Evolutionary conservation across 257 asterid genomes (phyloP), one percentile per base, ranked within the genome.

Genomic region (Leonotis leonurus): DNA sequence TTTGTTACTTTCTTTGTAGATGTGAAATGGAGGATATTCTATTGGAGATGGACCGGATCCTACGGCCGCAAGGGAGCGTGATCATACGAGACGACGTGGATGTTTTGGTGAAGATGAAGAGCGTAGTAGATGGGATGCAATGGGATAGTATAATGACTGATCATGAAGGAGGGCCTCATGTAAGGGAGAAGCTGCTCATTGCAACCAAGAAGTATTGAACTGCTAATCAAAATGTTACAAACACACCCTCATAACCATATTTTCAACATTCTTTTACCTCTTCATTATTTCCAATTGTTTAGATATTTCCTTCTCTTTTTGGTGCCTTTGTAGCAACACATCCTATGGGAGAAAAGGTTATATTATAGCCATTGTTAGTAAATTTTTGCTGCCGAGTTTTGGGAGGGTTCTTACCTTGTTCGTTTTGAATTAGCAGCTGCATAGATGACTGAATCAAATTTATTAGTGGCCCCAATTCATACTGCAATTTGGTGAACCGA

Each of bases 121-220:
- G 76, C 75, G 65, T 88, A 12, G 73, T 74, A 1, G 95, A 85
- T 25, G 86, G 87, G 37, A 81, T 88, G 17, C 81, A 86, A 70
- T 91, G 98, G 98, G 81, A 84, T 11, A 79, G 84, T 73, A 83
- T 75, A 67, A 78, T 91, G 94, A 86, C 81, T 12, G 95, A 91
- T 32, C 92, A 91, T 63, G 98, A 91, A 82, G 85, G 75, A 0
- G 89, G 95, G 8, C 95, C 98, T 69, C 95, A 77, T 72, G 85
- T 80, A 24, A 83, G 95, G 62, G 84, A 91, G 63, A 91, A 91
- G 83, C 77, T 91, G 37, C 76, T 88, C 22, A 71, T 88, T 71
- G 92, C 98, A 2, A 81, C 82, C n/a, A 91, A 91, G 75, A 81
- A 75, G 71, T 91, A 91, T 53, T 88, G 98, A 96, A 88, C 98